Percentiles rank a stretch among this genome's conserved stretches.
Evolutionary conservation across 2,329 filamentous ascomycete genomes (phyloP).

Genomic region (Diaporthe australafricana): DNA sequence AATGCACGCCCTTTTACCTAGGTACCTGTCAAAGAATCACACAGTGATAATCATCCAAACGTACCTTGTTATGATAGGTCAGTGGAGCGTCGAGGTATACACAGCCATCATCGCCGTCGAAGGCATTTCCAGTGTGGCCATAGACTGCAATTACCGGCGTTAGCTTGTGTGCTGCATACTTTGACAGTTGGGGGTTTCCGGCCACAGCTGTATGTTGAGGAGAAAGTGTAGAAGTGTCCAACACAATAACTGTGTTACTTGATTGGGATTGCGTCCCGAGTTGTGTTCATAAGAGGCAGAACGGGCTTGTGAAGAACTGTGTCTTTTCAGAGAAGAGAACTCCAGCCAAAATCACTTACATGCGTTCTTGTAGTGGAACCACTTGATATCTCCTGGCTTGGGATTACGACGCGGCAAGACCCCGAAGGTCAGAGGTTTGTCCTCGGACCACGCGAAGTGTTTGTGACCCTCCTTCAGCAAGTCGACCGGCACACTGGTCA

Average conservation of each 20-base stretch:
- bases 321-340: rapidly evolving
- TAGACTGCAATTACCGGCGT: background rate
- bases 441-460: constrained; percentile 31
- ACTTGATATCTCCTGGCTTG: constrained; percentile 26
- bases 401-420: constrained; percentile 22
- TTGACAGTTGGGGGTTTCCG: background rate
- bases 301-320: background rate
- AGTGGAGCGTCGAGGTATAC: constrained; percentile 23
- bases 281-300: background rate
- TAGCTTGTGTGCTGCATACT: no score
- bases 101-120: constrained; percentile 28
- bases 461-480: constrained; percentile 29
- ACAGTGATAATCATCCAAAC: background rate
- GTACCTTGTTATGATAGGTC: constrained; percentile 30
- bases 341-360: background rate
- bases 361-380: constrained; percentile 28
- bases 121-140: constrained; percentile 28
- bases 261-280: no score
- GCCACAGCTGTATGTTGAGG: no score
- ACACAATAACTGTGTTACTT: background rate
- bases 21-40: no score
- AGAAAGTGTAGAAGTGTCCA: no score
- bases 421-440: constrained; percentile 28
- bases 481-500: constrained; percentile 18
- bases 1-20: background rate